Evolutionary conservation across 345 rosid genomes (phyloP), one percentile per base, ranked within the genome.

Genomic region (Conringia planisiliqua): DNA sequence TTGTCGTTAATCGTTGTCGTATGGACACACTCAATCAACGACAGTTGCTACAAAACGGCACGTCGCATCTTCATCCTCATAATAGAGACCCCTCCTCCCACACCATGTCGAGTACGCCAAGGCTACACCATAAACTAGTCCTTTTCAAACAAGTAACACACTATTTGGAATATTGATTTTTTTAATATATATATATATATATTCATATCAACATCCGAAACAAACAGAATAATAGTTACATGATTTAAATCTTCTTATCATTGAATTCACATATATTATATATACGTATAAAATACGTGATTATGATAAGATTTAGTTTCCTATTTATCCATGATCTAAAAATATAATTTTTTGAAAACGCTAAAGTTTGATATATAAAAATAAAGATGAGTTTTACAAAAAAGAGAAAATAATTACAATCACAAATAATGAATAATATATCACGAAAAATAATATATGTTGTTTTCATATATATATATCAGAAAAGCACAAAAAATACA

Each of bases 121-220:
- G 36, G 17, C 63, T n/a, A n/a, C 55, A 26, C 48, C 29, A 74
- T 46, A 46, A 42, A 65, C 7, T 32, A 46, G 60, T 74, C 72
- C 4, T 66, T 74, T 74, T 35, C 56, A 42, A 54, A 20, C 54
- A 16, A 48, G 55, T 30, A 17, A 29, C 29, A 30, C 17, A 65
- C 30, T 8, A 20, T 20, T 22, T 17, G 43, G 7, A 48, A 32
- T 44, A 6, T 35, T 43, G 17, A 20, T 5, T 17, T 22, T 33
- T 22, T n/a, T n/a, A n/a, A 29, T 29, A 2, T 29, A 2, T 29
- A 29, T 5, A 29, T 29, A 29, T 29, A 29, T 29, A 29, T 44
- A 63, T 63, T 5, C 54, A 64, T 73, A 27, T 50, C 55, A 38
- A 12, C 39, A 47, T 35, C 58, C 7, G 7, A 22, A 24, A 12